Evolutionary conservation across 2,329 filamentous ascomycete species (phyloP), one percentile per base, ranked within the genome.

Genomic region (Trichoderma semiorbis): DNA sequence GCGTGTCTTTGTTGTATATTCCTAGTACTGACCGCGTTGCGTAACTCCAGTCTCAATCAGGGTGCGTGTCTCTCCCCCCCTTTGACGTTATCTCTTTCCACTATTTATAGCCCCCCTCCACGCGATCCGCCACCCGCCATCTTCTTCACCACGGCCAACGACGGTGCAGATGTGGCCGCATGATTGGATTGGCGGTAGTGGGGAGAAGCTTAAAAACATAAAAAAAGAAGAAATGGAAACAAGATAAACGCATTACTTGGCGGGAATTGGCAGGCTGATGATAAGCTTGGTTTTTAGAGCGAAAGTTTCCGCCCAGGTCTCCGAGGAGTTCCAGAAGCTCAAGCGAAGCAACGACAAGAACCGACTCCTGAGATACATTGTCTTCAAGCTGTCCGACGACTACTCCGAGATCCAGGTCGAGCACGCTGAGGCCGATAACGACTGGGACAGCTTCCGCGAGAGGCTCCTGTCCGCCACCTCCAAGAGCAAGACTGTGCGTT

Each of bases 301-400:
- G 34, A 72, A 63, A 43, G 63, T 72, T 55, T 50, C 61, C 47
- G 12, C 71, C 18, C 5, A 47, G 32, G 90, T 94, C 78, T 84
- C 88, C 76, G 87, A 89, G 80, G 92, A 95, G 73, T 94, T 72
- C 68, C 55, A 61, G 50, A 71, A 67, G 68, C 55, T 72, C 28
- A 72, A 72, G 71, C 67, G 63, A 18, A 72, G 63, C 62, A 72
- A 71, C 39, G 71, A 68, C 62, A 63, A 67, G 62, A 70, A 61
- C 63, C 18, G 70, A 72, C 28, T 57, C 28, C 87, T 90, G 86
- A 95, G 94, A 85, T 97, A 89, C 88, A 92, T 96, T 85, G 90
- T 96, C 87, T 95, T 89, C 91, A 94, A 94, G 88, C 90, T 96
- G 81, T 91, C 90, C 75, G 92, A 95, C 83, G 88, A 94, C 86